phyloP scores from a whole-genome alignment of 805 yeast species.

The Sugiyamaella qingdaonensis region DNA sequence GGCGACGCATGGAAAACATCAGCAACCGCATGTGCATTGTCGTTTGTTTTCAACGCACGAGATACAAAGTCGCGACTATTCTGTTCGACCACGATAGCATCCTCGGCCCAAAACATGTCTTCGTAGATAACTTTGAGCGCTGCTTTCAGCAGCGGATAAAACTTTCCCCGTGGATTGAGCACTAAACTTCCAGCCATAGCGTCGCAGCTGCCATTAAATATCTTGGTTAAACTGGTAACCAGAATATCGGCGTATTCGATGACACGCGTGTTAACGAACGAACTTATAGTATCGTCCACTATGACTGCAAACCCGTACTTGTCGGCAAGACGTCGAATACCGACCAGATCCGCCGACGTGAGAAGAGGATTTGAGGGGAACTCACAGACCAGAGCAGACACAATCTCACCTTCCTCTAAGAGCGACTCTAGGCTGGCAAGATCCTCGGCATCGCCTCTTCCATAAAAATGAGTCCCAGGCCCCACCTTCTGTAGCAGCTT shows the following conservation, averaged over 20 bases:
- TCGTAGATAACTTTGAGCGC: conserved; percentile 54
- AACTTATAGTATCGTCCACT: conserved; percentile 96
- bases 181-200: conserved; percentile 92
- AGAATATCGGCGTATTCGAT: conserved; percentile 79
- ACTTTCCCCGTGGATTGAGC: conserved; percentile 60
- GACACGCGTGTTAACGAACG: conserved; percentile 76
- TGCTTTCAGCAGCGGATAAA: conserved; percentile 47
- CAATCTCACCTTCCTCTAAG: conserved; percentile 59
- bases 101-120: conserved; percentile 88
- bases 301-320: conserved; percentile 72
- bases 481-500: conserved; percentile 86
- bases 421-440: conserved; percentile 59
- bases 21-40: conserved; percentile 38
- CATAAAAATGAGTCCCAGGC: conserved; percentile 82
- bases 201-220: conserved; percentile 90
- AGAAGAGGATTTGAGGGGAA: conserved; percentile 94
- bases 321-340: conserved; percentile 61
- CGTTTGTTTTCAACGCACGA: conserved; percentile 46
- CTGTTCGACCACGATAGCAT: conserved; percentile 85
- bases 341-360: conserved; percentile 71
- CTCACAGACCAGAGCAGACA: conserved; percentile 82
- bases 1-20: conserved; percentile 31
- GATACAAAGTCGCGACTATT: conserved; percentile 83
- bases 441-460: conserved; percentile 69
- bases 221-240: conserved; percentile 83